Base-by-base conservation (phyloP, 2,329 filamentous ascomycete species). In the Fusarium napiforme region DNA sequence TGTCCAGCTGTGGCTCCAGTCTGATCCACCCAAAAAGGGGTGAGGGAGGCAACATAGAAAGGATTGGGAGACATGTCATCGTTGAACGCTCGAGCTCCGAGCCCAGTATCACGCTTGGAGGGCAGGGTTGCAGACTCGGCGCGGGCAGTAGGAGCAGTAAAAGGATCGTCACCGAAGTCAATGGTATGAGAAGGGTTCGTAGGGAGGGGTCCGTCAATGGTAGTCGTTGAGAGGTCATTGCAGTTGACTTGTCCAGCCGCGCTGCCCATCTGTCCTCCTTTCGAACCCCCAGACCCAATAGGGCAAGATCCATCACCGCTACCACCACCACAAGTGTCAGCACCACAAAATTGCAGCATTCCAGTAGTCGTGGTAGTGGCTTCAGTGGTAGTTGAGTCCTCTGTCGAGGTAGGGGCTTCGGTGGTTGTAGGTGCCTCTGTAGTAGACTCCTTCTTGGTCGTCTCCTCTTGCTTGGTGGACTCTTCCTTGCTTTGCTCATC, bases 1-100 rank as follows among this genome's bases (percentile, higher is more conserved):
- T 61, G 53, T 1, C 74, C 74, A 21, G 70, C 60, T 1, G 65
- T 60, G 1, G 40, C 26, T 26, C 74, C 74, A 3, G 15, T 12
- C 18, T 76, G 74, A 21, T 53, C 62, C 2, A 77, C 72, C 74
- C 74, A 76, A 2, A 32, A 1, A 1, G 74, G 67, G 0, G 8
- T 37, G 15, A 76, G 43, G 3, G 43, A 34, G 0, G 40, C 23
- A 18, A 76, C 52, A 6, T 76, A 76, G 23, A 32, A 23, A 18
- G 71, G 52, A 14, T 76, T 66, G 2, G 66, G 73, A 14, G 66
- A 28, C 3, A 36, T 60, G 14, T 73, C 59, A 30, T 73, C 58
- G 5, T 26, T n/a, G 16, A 75, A 69, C 1, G 28, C 30, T 32
- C 63, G 67, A 11, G 47, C n/a, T 3, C 4, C 23, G 12, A 47